A percentile compares a stretch with the other conserved stretches of the same genome.
These are phyloP conservation scores for Dothidotthia symphoricarpi DNA, from an alignment of 2,329 filamentous ascomycete species.

Conservation along the genomic window DNA sequence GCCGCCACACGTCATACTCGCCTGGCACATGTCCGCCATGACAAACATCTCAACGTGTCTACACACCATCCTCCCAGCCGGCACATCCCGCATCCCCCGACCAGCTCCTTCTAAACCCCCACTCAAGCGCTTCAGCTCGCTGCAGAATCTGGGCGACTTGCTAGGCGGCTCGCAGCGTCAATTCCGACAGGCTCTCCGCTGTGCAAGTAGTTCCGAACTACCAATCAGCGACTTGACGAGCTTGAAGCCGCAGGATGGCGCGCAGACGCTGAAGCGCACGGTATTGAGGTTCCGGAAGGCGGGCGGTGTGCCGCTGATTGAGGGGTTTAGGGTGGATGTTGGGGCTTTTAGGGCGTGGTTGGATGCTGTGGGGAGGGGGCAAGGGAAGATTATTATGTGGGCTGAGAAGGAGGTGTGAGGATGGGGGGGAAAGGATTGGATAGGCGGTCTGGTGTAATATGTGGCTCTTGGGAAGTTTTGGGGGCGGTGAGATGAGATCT, in stretches of 20 bases:
- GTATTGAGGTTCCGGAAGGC: conserved; percentile 19
- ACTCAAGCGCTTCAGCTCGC: conserved; percentile 7
- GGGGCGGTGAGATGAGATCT: too few relatives aligned
- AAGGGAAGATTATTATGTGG: conserved; percentile 37
- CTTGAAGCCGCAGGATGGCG: conserved; percentile 1
- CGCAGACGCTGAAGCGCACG: conserved; percentile 12
- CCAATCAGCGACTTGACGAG: background rate
- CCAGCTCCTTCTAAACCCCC: background rate
- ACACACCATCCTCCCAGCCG: conserved; percentile 9
- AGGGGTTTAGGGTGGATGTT: conserved; percentile 21
- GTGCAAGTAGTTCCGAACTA: conserved; percentile 7
- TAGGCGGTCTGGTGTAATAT: too few relatives aligned
- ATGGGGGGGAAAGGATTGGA: too few relatives aligned
- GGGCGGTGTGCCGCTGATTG: conserved; percentile 21
- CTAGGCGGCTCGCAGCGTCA: background rate
- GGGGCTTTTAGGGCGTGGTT: conserved; percentile 14
- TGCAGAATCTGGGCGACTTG: conserved; percentile 7
- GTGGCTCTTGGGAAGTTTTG: too few relatives aligned
- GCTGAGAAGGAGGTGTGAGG: conserved; percentile 5
- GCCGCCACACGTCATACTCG: conserved; percentile 12
- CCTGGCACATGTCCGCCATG: conserved; percentile 11
- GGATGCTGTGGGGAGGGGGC: conserved; percentile 23
- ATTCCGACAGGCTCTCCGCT: conserved; percentile 5
- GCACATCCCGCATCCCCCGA: background rate
- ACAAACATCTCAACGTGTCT: conserved; percentile 11